phyloP scores from a whole-genome alignment of 305 asterid genomes.

The Solanum chacoense region DNA sequence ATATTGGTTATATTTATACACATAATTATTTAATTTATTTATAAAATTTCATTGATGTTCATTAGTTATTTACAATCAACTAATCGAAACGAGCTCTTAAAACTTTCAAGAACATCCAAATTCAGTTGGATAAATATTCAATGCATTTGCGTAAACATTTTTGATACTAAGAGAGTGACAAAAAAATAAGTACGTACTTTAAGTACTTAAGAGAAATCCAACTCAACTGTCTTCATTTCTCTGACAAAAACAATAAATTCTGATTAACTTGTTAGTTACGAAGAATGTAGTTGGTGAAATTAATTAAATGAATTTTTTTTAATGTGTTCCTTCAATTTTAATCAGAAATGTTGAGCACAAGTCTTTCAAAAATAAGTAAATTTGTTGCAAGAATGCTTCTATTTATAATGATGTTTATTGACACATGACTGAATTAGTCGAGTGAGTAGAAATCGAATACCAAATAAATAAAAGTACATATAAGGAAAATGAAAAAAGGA shows the following conservation, averaged over 20 bases:
- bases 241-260: not conserved
- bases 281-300: not conserved
- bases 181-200: not conserved
- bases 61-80: not conserved
- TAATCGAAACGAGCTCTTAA: not conserved
- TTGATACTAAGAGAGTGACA: not conserved
- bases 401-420: too few relatives aligned
- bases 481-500: not conserved
- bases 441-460: not conserved
- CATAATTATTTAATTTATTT: not conserved
- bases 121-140: not conserved
- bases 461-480: not conserved
- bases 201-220: not conserved
- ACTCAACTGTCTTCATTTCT: not conserved
- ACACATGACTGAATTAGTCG: not conserved
- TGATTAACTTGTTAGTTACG: not conserved
- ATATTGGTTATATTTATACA: not conserved
- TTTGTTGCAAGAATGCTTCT: not conserved
- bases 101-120: not conserved
- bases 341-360: accelerated
- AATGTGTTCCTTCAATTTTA: too few relatives aligned
- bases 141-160: not conserved
- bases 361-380: not conserved
- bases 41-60: not conserved
- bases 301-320: not conserved